Evolutionary conservation across 768 basidiomycete genomes (phyloP).

Genomic region (Tricholoma saponaceum): DNA sequence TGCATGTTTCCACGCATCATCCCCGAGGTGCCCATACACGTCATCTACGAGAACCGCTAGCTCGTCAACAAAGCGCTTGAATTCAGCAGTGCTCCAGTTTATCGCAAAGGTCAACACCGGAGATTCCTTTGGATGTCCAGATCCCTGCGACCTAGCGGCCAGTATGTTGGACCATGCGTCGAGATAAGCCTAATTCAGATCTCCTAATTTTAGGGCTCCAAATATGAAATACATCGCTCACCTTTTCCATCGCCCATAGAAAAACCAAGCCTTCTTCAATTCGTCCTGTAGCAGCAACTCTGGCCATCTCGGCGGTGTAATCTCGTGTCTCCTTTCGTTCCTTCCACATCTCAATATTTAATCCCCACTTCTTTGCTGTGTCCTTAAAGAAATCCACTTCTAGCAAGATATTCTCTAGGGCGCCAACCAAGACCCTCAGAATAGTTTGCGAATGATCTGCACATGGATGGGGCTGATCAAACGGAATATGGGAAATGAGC

Average conservation of each 20-base stretch:
- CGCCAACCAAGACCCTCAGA: constrained; percentile 45
- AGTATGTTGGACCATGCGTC: constrained; percentile 52
- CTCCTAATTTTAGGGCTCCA: neutral
- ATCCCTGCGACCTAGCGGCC: constrained; percentile 4
- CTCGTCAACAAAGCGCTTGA: constrained; percentile 47
- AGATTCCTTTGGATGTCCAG: constrained; percentile 5
- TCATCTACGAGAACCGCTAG: constrained; percentile 45
- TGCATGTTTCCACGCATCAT: constrained; percentile 32
- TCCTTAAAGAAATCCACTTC: constrained; percentile 59
- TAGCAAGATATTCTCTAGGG: constrained; percentile 54
- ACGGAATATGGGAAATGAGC: constrained; percentile 59
- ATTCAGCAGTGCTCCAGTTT: constrained; percentile 60
- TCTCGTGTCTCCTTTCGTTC: constrained; percentile 60
- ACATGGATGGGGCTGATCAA: constrained; percentile 29
- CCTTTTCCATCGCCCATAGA: constrained; percentile 80
- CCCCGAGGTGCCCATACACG: constrained; percentile 32
- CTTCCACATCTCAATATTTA: constrained; percentile 45
- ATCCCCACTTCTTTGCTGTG: constrained; percentile 37
- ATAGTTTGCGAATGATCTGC: constrained; percentile 32
- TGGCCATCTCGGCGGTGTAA: constrained; percentile 70
- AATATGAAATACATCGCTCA: constrained; percentile 15
- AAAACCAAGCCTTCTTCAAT: constrained; percentile 67
- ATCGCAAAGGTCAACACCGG: constrained; percentile 47
- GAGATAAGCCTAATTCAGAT: constrained; percentile 51
- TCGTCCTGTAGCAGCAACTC: constrained; percentile 38